Conservation (phyloP, 1,284 basidiomycete species). For the Cystobasidiaceae sp. region DNA sequence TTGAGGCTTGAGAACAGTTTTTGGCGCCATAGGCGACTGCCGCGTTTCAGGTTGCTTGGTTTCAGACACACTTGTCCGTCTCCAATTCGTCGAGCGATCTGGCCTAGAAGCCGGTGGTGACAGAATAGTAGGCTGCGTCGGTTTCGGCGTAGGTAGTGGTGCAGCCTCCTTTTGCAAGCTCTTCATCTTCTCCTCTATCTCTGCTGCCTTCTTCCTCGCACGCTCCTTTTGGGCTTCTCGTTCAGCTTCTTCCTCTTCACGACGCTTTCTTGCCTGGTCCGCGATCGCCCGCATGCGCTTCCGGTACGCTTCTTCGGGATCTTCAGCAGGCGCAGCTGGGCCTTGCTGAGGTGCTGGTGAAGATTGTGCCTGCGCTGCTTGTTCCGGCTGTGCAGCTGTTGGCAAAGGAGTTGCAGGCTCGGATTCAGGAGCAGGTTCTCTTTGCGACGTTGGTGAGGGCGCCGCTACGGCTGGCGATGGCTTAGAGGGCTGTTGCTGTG, state of each 20-base stretch:
- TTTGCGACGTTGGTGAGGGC: no score
- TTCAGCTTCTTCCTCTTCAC: slow-evolving; percentile 80
- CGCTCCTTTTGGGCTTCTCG: slow-evolving; percentile 75
- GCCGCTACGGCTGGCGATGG: no score
- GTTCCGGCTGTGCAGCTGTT: no score
- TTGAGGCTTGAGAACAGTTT: background rate
- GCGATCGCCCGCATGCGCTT: slow-evolving; percentile 84
- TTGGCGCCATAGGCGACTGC: background rate
- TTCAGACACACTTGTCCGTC: slow-evolving; percentile 3
- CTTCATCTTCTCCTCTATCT: slow-evolving; percentile 71
- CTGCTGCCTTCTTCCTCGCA: slow-evolving; percentile 75
- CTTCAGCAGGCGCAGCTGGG: slow-evolving; percentile 49
- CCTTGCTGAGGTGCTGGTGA: background rate
- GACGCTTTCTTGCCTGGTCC: slow-evolving; percentile 64
- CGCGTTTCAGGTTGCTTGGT: background rate
- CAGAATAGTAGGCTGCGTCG: slow-evolving; percentile 3
- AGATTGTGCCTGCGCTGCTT: background rate
- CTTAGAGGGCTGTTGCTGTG: background rate
- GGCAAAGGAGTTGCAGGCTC: no score
- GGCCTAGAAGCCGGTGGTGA: slow-evolving; percentile 2
- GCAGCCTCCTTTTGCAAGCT: slow-evolving; percentile 40
- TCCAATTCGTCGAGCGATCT: slow-evolving; percentile 7
- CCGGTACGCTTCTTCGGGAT: slow-evolving; percentile 67
- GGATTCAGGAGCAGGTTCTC: no score
- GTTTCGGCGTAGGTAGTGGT: background rate